Evolutionary conservation across 2,329 filamentous ascomycete species (phyloP), one percentile per base, ranked within the genome.

Genomic region (Didymella arachidicola): DNA sequence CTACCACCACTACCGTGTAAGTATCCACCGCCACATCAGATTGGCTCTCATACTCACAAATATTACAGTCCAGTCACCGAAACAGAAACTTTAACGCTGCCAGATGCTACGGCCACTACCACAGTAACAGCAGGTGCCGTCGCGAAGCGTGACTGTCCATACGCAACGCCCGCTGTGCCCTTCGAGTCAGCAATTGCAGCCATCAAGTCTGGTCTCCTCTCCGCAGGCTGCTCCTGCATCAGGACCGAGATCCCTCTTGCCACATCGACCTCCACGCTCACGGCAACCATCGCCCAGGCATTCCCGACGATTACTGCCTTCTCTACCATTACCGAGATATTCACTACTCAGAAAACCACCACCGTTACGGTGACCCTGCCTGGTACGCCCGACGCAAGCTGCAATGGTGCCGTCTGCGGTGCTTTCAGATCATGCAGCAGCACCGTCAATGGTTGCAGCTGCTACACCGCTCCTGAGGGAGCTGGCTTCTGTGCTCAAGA

Each of bases 171-270:
- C 14, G 34, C 26, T 19, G 32, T 41, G n/a, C 25, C 36, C n/a
- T 39, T 49, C 34, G 19, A 29, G 14, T 42, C 34, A 10, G 47
- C 47, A 2, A 30, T 50, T 26, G 38, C 38, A 12, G 7, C 47
- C 36, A 29, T 50, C 36, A 50, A 30, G n/a, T 41, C 25, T 18
- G 47, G 19, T 7, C 8, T 49, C 25, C 30, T 49, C 46, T 49
- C 19, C 4, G 22, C 32, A 8, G 46, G 46, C 2, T 29, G 32
- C 46, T 39, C 46, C 10, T 19, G 36, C 32, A 48, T 48, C 22
- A 48, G 30, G 34, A 41, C 47, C n/a, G 42, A 42, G 36, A 42
- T 50, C n/a, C 34, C 25, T 42, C 36, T 50, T 29, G 47, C 36
- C 18, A 49, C 46, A 25, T 39, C 34, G 11, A 48, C 45, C 22